Conservation (phyloP, 371 early-diverging fungal species). For the Mucor circinelloides region DNA sequence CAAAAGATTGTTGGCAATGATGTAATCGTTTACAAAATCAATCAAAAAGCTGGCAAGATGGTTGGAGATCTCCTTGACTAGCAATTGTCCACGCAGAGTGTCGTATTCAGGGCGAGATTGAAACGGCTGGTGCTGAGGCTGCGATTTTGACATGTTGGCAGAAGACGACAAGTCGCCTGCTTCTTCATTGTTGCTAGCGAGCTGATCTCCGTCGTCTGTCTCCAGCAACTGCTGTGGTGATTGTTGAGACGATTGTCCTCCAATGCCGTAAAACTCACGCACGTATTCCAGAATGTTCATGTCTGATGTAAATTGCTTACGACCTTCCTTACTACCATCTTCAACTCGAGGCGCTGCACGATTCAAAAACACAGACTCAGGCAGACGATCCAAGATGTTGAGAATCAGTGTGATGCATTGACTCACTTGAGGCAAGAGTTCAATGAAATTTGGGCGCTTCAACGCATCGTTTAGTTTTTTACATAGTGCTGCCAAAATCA, state of each 20-base stretch:
- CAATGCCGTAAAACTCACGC: constrained; percentile 39
- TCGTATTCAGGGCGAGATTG: constrained; percentile 36
- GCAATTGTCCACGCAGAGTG: constrained; percentile 35
- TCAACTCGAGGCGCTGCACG: constrained; percentile 9
- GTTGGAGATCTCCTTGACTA: constrained; percentile 37
- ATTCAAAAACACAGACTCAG: constrained; percentile 34
- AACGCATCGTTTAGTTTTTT: constrained; percentile 54
- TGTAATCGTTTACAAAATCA: constrained; percentile 38
- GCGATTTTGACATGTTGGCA: neutral
- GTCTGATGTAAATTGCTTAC: constrained; percentile 26
- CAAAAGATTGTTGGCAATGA: constrained; percentile 26
- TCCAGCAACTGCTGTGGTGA: neutral
- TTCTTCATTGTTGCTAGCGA: constrained; percentile 25
- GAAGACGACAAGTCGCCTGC: constrained; percentile 42
- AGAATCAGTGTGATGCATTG: constrained; percentile 35
- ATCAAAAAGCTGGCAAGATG: constrained; percentile 31
- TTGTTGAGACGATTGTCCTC: neutral
- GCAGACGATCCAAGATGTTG: constrained; percentile 32
- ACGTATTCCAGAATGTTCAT: constrained; percentile 40
- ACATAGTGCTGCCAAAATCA: constrained; percentile 65
- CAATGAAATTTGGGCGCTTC: constrained; percentile 29
- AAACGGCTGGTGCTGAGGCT: constrained; percentile 3
- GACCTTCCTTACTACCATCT: constrained; percentile 7
- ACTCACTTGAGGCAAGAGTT: constrained; percentile 33
- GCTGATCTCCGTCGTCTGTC: neutral